A percentile compares a stretch with the other conserved stretches of the same genome.
Evolutionary conservation across 257 asterid genomes (phyloP).

Genomic region (Catharanthus roseus): DNA sequence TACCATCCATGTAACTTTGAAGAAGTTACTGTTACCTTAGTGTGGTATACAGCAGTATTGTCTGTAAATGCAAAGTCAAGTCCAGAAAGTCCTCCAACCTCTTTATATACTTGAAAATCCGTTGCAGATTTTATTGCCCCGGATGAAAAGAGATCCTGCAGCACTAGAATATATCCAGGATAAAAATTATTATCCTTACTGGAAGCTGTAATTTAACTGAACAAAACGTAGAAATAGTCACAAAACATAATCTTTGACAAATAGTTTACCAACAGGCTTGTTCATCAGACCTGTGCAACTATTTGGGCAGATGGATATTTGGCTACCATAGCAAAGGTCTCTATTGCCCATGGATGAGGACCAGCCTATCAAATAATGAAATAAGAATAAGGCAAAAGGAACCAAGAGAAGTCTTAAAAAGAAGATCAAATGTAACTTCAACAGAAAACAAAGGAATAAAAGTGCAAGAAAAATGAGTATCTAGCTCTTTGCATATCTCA

Average conservation of each 20-base stretch:
- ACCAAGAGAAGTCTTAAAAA: conserved; percentile 1
- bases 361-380: conserved; percentile 63
- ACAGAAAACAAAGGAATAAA: not conserved
- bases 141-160: conserved; percentile 83
- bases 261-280: conserved; percentile 5
- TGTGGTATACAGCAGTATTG: conserved; percentile 88
- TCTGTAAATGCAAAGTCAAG: conserved; percentile 92
- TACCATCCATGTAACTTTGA: not conserved
- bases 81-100: conserved; percentile 90
- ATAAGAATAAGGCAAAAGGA: conserved; percentile 13
- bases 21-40: conserved; percentile 47
- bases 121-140: conserved; percentile 91
- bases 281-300: conserved; percentile 60
- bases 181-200: conserved; percentile 17
- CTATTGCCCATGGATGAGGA: conserved; percentile 96
- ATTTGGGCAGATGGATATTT: conserved; percentile 90
- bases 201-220: not conserved
- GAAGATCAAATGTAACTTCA: not conserved
- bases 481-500: not conserved
- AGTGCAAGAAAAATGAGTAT: not conserved
- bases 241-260: not conserved
- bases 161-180: conserved; percentile 21
- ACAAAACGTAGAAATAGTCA: not conserved
- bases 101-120: conserved; percentile 93
- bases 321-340: conserved; percentile 72